Evolutionary conservation across 306 rosid species (phyloP), one percentile per base, ranked within the genome.

Genomic region (Luffa acutangula): DNA sequence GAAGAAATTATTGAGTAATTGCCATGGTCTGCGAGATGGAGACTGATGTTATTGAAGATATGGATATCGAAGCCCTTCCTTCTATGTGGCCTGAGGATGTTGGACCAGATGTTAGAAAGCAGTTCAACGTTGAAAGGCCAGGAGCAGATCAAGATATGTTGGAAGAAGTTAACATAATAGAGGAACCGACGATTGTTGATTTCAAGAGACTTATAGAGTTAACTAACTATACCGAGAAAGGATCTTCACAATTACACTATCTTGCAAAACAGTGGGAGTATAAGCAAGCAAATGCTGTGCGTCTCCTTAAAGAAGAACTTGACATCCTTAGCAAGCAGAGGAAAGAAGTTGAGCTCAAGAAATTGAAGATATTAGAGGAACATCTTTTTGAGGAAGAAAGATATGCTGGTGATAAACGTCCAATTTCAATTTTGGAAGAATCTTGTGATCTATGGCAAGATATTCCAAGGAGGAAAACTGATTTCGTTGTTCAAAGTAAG

Each of bases 31-130:
- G 93, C 80, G 96, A 93, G 84, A 91, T 91, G 97, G 99, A 91
- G 83, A 81, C 83, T 54, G 90, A 88, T 17, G 86, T 75, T 76
- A 85, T 90, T 52, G 97, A 96, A 75, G 99, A 93, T 62, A 90
- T 89, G 97, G 97, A 89, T 56, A 81, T 90, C 49, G 99, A 94
- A 82, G 85, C 65, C 84, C 91, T 95, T 45, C 78, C 94, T 81
- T 96, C 99, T 13, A 93, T 96, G 99, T 96, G 99, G 99, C 99
- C 98, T 12, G 99, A 96, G 77, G 99, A 96, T 79, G 86, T 93
- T 57, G 91, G 89, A 64, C 81, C 84, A n/a, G 93, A 93, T 62
- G 90, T 78, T 51, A 93, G 96, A 8, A 96, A 90, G 76, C 97
- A 93, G 78, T 96, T 96, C 81, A 96, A 96, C 17, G 91, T 96